Percentiles rank a stretch among this genome's conserved stretches.
phyloP scores from a whole-genome alignment of 768 basidiomycete species.

The Mycena epipterygia region DNA sequence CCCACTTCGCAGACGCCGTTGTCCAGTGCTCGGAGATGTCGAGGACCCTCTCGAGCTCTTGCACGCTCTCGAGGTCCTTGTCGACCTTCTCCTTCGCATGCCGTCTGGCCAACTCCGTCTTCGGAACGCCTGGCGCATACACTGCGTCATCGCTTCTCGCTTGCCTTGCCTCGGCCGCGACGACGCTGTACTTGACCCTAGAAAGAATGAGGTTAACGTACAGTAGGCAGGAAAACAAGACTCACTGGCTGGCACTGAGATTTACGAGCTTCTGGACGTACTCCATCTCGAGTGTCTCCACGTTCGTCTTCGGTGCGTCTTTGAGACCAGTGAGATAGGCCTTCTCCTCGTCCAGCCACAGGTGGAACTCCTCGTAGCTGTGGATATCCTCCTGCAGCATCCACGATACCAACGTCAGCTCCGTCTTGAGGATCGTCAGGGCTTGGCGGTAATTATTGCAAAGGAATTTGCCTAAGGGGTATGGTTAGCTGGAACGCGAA shows the following conservation, averaged over 20 bases:
- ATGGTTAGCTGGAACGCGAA: background rate
- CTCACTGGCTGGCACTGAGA: background rate
- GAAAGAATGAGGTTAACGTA: no score
- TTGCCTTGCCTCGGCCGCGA: background rate
- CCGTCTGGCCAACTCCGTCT: background rate
- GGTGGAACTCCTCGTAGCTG: background rate
- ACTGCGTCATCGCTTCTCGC: background rate
- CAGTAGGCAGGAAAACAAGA: no score
- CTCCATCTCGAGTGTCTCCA: no score
- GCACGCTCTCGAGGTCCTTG: background rate
- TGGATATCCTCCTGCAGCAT: slow-evolving; percentile 2
- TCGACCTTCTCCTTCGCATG: background rate
- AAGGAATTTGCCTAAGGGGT: slow-evolving; percentile 2
- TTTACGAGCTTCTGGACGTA: background rate
- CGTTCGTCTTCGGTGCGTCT: no score
- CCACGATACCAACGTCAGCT: background rate
- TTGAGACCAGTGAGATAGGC: background rate
- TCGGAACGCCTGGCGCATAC: background rate
- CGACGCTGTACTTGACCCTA: background rate
- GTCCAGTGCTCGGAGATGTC: background rate
- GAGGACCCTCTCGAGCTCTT: background rate
- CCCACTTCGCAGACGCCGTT: background rate
- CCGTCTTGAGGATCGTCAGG: background rate
- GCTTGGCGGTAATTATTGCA: slow-evolving; percentile 2
- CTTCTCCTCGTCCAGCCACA: slow-evolving; percentile 11